phyloP scores from a whole-genome alignment of 768 basidiomycete genomes.

The Panaeolus papilionaceus region DNA sequence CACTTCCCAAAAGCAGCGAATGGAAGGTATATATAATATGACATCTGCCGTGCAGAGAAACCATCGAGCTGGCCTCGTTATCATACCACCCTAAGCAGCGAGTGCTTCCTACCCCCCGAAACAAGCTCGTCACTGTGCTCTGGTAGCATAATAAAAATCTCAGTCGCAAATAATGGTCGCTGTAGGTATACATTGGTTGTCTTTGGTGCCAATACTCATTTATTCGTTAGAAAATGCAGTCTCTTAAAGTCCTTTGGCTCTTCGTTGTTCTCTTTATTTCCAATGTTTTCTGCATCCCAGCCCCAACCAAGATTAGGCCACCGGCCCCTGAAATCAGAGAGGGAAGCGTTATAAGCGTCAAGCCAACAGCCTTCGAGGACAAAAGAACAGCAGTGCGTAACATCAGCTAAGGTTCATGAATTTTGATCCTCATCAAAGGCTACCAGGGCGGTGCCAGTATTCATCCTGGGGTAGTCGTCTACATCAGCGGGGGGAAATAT shows the following conservation, averaged over 20 bases:
- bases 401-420: neutral
- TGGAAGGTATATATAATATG: neutral
- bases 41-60: neutral
- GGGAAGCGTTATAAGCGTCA: slow-evolving; percentile 23
- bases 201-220: neutral
- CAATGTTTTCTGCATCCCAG: slow-evolving; percentile 14
- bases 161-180: neutral
- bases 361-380: slow-evolving; percentile 25
- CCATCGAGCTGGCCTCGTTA: slow-evolving; percentile 30
- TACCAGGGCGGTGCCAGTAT: slow-evolving; percentile 25
- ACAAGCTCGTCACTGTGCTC: no score
- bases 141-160: no score
- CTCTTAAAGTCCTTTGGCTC: slow-evolving; percentile 5
- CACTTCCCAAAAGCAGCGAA: neutral
- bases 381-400: slow-evolving; percentile 16
- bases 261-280: slow-evolving; percentile 11
- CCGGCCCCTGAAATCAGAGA: slow-evolving; percentile 2
- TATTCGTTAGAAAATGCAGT: neutral
- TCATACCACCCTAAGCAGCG: neutral
- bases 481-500: slow-evolving; percentile 25
- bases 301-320: neutral
- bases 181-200: neutral
- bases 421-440: neutral
- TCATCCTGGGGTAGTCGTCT: slow-evolving; percentile 32
- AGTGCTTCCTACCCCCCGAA: neutral